Base-by-base conservation (phyloP, 306 rosid genomes). In the Inga laurina region DNA sequence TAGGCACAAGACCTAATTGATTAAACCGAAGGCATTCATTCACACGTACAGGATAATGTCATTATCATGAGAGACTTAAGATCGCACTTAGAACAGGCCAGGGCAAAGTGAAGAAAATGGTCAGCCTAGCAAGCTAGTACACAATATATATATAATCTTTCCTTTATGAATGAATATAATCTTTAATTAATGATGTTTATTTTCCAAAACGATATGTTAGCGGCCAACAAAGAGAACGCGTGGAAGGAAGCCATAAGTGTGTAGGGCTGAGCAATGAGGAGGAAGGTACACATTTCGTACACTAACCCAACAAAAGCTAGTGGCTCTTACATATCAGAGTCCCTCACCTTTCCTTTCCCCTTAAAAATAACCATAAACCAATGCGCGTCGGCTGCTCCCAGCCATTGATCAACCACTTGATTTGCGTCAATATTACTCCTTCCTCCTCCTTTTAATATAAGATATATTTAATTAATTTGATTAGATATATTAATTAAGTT, bases 201-300 rank as follows among this genome's bases (percentile, higher is more conserved):
- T 68, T 57, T 35, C 64, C 19, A 43, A 65, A 65, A 81, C 37
- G 74, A 52, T 46, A 54, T 12, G 35, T 80, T 78, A 66, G 76
- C 64, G 85, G 83, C 84, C 61, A 74, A 81, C 85, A 84, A 67
- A 61, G 87, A 14, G 2, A 44, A 81, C 82, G 76, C 87, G 85
- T 84, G 87, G 85, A 27, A 77, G 45, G 68, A 14, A 59, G 56
- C 61, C 19, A 80, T 68, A 72, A 24, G 75, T 75, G 61, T 76
- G 82, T 56, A 34, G 34, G 64, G 39, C 39, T 73, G 24, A 27
- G 30, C 10, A 8, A 7, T 35, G 30, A 39, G 0, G 5, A 72
- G n/a, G 72, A 51, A 62, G 61, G 91, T 88, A 88, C 91, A 82
- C 10, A 45, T 81, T 76, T 72, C 86, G 87, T 85, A 88, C 91